Base-by-base conservation (phyloP, 1,284 basidiomycete species). In the Phellinidium pouzarii region DNA sequence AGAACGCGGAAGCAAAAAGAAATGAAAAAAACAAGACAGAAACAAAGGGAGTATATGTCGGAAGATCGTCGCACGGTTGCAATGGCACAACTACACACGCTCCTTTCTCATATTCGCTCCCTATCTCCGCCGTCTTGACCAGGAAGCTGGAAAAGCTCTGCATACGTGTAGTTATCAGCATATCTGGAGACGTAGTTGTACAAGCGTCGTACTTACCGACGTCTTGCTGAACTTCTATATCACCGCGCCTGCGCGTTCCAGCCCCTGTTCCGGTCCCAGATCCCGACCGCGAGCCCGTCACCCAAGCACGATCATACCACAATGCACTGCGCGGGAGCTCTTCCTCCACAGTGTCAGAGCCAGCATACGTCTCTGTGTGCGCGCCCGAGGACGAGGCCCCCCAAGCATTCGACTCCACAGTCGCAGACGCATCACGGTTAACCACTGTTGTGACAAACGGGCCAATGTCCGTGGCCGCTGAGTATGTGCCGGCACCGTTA, bases 271-370 rank as follows among this genome's bases (percentile, higher is more conserved):
- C 20, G 5, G 44, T 19, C 12, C 14, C 44, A n/a, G 29, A 14
- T 3, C 37, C 44, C 9, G 29, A 14, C 4, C 37, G n/a, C 22
- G 9, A 26, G 17, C 50, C 50, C 22, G 50, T 45, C 14, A 52
- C 44, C 50, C 50, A 52, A 12, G 44, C 44, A 4, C 44, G 43
- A 40, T 52, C 50, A 29, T 52, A 52, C 50, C 50, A 52, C 22
- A 52, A 9, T 17, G 50, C 50, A 8, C 44, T 27, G 9, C 44
- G 47, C 20, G 47, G 14, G 26, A 29, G n/a, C 9, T 46, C 31
- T 6, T 19, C 50, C 4, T 51, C 40, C 14, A 3, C 25, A 22
- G 9, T 14, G 7, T 22, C 36, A 34, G n/a, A n/a, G n/a, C n/a
- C 26, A 36, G 20, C 50, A 31, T 23, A 37, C 31, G 23, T 45